These are phyloP conservation scores for Tricholoma furcatifolium DNA, from an alignment of 768 basidiomycete species.

Conservation along the genomic window DNA sequence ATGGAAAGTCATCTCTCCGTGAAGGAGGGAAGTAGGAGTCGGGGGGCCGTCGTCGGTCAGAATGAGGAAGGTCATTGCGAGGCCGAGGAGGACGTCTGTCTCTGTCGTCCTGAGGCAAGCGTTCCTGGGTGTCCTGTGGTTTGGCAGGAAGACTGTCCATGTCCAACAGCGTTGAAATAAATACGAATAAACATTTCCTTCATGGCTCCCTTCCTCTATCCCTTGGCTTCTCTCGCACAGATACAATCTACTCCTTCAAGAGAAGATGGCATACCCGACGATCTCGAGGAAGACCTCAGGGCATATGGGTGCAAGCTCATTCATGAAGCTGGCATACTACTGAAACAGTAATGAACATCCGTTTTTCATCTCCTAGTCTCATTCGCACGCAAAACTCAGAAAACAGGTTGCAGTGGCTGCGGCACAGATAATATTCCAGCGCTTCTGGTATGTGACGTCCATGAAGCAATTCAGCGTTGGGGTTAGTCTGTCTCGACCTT, in stretches of 20 bases:
- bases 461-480: conserved; percentile 94
- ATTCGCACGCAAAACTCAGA: conserved; percentile 35
- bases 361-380: not conserved
- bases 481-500: conserved; percentile 45
- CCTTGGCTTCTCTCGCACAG: conserved; percentile 80
- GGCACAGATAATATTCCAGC: conserved; percentile 93
- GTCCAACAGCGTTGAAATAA: conserved; percentile 5
- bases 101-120: conserved; percentile 24
- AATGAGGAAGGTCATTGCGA: conserved; percentile 17
- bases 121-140: conserved; percentile 25
- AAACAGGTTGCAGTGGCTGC: conserved; percentile 98
- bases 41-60: conserved; percentile 16
- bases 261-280: conserved; percentile 76
- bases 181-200: conserved; percentile 12
- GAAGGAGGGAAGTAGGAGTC: conserved; percentile 23
- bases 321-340: conserved; percentile 88
- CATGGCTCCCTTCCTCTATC: conserved; percentile 62
- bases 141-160: conserved; percentile 43
- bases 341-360: conserved; percentile 70
- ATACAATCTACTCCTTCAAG: conserved; percentile 77
- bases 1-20: conserved; percentile 21
- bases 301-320: conserved; percentile 93
- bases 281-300: conserved; percentile 85
- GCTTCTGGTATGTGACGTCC: conserved; percentile 95
- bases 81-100: conserved; percentile 27